A percentile compares a stretch with the other conserved stretches of the same genome.
These are phyloP conservation scores for Penicillium verrucosum DNA, from an alignment of 2,329 filamentous ascomycete genomes.

Conservation along the genomic window DNA sequence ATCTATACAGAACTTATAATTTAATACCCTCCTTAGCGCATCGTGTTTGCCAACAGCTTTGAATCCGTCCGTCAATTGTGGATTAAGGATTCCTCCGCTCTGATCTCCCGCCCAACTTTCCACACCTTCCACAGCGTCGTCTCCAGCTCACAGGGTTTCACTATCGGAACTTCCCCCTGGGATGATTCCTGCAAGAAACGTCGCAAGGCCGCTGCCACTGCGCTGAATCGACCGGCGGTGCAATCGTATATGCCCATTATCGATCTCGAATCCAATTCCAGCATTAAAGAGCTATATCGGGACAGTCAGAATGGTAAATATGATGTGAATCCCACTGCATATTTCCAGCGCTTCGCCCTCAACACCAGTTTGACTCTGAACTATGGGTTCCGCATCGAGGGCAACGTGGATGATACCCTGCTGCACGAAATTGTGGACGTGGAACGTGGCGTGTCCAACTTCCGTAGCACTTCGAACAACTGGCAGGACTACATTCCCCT, in stretches of 20 bases:
- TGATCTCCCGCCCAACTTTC: slow-evolving; percentile 73
- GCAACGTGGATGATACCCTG: slow-evolving; percentile 63
- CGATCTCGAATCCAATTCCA: slow-evolving; percentile 69
- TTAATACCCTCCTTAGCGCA: slow-evolving; percentile 46
- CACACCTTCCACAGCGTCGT: slow-evolving; percentile 81
- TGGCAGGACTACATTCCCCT: slow-evolving; percentile 83
- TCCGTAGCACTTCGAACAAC: slow-evolving; percentile 76
- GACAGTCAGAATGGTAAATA: slow-evolving; percentile 60
- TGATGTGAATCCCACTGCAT: slow-evolving; percentile 68
- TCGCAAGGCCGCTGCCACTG: slow-evolving; percentile 74
- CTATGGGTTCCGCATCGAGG: slow-evolving; percentile 73
- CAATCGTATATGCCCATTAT: slow-evolving; percentile 80
- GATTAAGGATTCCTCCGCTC: slow-evolving; percentile 73
- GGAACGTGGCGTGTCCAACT: slow-evolving; percentile 71
- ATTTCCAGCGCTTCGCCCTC: slow-evolving; percentile 72
- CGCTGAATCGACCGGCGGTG: slow-evolving; percentile 70
- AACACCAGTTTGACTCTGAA: slow-evolving; percentile 76
- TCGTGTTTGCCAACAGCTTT: slow-evolving; percentile 76
- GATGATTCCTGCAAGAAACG: slow-evolving; percentile 75
- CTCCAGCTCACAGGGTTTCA: slow-evolving; percentile 73
- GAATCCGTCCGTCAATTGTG: slow-evolving; percentile 69
- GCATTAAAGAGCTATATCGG: slow-evolving; percentile 67
- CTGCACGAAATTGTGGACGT: slow-evolving; percentile 72
- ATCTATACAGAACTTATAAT: not conserved
- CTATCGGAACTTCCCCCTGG: slow-evolving; percentile 80